Conservation (phyloP, 495 filamentous ascomycete species). For the Penicillium atrosanguineum region DNA sequence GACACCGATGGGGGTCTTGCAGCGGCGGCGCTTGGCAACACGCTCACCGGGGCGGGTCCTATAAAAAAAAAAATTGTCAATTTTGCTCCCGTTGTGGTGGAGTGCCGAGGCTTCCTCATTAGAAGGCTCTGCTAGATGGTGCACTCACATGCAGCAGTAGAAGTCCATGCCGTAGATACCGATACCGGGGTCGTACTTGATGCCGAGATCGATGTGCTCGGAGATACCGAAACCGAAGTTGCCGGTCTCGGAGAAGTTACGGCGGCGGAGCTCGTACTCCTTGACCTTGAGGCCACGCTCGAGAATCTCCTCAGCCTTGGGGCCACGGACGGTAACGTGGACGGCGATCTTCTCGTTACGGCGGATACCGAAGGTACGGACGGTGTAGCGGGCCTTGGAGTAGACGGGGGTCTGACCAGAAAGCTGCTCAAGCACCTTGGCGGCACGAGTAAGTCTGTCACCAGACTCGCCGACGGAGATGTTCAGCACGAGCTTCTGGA, state of each 20-base stretch:
- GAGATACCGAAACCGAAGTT: conserved; percentile 99
- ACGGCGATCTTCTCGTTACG: conserved; percentile 99
- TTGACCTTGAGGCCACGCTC: conserved; percentile 99
- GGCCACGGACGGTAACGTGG: conserved; percentile 98
- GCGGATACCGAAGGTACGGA: conserved; percentile 99
- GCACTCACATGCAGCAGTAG: conserved; percentile 95
- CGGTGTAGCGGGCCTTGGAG: conserved; percentile 99
- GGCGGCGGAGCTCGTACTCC: conserved; percentile 98
- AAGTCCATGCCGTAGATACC: conserved; percentile 99
- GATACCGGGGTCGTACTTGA: conserved; percentile 99
- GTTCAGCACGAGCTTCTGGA: conserved; percentile 99
- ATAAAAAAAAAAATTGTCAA: conserved; percentile 21
- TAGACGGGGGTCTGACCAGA: conserved; percentile 99
- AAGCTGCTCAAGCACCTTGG: conserved; percentile 99
- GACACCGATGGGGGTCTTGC: conserved; percentile 79
- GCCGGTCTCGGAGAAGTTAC: conserved; percentile 98
- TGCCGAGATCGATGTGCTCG: conserved; percentile 99
- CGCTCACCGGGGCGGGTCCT: conserved; percentile 96
- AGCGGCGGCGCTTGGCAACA: conserved; percentile 89
- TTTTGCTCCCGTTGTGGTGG: not conserved
- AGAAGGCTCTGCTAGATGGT: not conserved
- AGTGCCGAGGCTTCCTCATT: not conserved
- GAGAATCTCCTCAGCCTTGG: conserved; percentile 99
- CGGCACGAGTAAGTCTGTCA: conserved; percentile 99
- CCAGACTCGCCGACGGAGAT: conserved; percentile 99